phyloP scores from a whole-genome alignment of 2,329 filamentous ascomycete species.

The Escovopsis sp. region DNA sequence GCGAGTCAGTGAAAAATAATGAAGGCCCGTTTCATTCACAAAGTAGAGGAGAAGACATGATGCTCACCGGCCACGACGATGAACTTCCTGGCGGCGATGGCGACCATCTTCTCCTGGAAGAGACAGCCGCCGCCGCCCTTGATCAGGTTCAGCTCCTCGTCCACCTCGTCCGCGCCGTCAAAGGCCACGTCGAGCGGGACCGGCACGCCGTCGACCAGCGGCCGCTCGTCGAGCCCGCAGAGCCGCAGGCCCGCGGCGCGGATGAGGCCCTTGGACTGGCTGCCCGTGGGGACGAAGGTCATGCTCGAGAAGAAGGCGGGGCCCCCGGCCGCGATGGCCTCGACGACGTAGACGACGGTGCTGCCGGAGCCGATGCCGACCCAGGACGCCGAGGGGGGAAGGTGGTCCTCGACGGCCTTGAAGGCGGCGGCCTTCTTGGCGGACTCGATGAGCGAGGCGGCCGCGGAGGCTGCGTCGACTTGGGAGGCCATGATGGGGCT shows the following conservation, averaged over 20 bases:
- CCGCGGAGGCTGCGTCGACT: neutral
- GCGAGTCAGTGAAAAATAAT: neutral
- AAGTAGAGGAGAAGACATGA: neutral
- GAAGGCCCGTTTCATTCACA: neutral
- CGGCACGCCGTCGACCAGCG: conserved; percentile 25
- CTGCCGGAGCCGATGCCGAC: conserved; percentile 72
- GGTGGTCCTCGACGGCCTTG: conserved; percentile 59
- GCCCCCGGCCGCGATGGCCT: conserved; percentile 55
- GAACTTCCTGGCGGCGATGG: conserved; percentile 69
- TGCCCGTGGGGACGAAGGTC: conserved; percentile 84
- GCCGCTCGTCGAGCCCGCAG: conserved; percentile 63
- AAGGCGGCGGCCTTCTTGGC: conserved; percentile 64
- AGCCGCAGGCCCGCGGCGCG: conserved; percentile 62
- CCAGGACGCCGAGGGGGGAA: conserved; percentile 44
- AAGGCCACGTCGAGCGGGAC: conserved; percentile 75
- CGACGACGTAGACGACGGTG: conserved; percentile 73
- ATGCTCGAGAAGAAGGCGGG: conserved; percentile 43
- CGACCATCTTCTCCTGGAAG: conserved; percentile 95
- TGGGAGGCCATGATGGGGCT: no score
- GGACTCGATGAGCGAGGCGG: conserved; percentile 39
- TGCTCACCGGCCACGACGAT: conserved; percentile 63
- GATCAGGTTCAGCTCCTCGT: conserved; percentile 88
- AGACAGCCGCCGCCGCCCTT: conserved; percentile 96
- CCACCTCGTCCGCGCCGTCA: conserved; percentile 93
- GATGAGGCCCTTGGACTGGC: conserved; percentile 79